Evolutionary conservation across 176 grass and related monocot species (phyloP).

Genomic region (Phoenix dactylifera): DNA sequence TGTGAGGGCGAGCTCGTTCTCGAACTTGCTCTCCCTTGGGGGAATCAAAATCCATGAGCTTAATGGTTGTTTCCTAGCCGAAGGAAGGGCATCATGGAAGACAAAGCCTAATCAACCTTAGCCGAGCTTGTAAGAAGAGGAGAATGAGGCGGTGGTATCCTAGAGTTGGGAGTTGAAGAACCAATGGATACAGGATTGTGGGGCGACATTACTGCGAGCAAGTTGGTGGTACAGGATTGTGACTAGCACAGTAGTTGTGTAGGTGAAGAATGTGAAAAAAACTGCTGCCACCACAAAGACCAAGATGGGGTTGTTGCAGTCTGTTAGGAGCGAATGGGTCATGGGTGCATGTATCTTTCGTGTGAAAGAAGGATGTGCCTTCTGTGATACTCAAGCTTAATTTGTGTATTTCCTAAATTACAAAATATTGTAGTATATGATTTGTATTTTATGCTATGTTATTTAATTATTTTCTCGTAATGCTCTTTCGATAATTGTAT

Average conservation of each 20-base stretch:
- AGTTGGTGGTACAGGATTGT: constrained; percentile 32
- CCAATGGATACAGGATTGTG: constrained; percentile 34
- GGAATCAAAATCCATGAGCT: constrained; percentile 73
- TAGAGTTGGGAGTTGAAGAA: constrained; percentile 64
- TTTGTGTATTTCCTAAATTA: no score
- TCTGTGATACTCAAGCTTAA: no score
- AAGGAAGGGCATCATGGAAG: constrained; percentile 53
- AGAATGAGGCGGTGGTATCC: constrained; percentile 53
- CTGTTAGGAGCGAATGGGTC: no score
- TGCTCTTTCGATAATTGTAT: no score
- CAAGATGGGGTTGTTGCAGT: not conserved
- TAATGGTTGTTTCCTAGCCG: constrained; percentile 61
- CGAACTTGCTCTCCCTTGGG: constrained; percentile 92
- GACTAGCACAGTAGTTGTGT: constrained; percentile 10
- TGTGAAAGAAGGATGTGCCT: no score
- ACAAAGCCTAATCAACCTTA: constrained; percentile 78
- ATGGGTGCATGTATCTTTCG: no score
- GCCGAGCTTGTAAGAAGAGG: constrained; percentile 55
- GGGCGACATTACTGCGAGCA: constrained; percentile 21
- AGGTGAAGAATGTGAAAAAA: not conserved
- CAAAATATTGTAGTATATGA: no score
- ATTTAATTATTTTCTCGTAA: no score
- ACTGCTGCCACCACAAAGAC: constrained; percentile 3
- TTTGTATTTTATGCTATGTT: no score
- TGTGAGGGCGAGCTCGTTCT: constrained; percentile 81